phyloP scores from a whole-genome alignment of 176 grass and related monocot species.

The Cenchrus purpureus region DNA sequence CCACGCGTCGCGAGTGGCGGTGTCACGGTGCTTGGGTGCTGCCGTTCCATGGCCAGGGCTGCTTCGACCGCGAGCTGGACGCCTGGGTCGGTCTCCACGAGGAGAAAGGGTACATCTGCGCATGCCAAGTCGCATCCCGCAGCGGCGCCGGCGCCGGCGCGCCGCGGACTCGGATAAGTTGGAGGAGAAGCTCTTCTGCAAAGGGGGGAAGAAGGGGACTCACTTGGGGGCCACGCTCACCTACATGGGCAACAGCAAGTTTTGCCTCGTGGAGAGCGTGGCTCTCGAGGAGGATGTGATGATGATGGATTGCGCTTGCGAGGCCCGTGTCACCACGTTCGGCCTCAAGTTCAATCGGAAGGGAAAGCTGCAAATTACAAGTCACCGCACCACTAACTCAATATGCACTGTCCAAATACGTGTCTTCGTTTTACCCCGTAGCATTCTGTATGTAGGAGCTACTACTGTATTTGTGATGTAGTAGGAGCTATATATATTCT shows the following conservation, averaged over 20 bases:
- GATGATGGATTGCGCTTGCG: background rate
- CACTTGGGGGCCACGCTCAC: background rate
- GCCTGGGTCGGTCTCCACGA: conserved; percentile 26
- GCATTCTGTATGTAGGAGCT: background rate
- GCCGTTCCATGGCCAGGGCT: background rate
- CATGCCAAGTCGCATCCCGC: background rate
- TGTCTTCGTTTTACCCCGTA: background rate
- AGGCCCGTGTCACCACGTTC: background rate
- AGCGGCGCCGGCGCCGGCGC: background rate
- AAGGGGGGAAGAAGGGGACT: no score
- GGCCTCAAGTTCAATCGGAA: background rate
- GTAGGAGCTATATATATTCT: no score
- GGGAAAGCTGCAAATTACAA: background rate
- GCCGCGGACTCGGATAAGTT: background rate
- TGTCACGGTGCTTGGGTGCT: background rate
- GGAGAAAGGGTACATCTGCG: background rate
- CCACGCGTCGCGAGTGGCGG: background rate
- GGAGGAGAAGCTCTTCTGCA: background rate
- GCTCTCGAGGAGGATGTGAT: background rate
- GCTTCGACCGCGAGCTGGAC: conserved; percentile 12
- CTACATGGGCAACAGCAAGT: background rate
- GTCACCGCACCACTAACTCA: background rate
- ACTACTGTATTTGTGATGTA: background rate
- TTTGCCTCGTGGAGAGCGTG: conserved; percentile 10
- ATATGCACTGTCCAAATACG: background rate